Conservation (phyloP, 345 rosid species). For the Hibiscus tridactylites region DNA sequence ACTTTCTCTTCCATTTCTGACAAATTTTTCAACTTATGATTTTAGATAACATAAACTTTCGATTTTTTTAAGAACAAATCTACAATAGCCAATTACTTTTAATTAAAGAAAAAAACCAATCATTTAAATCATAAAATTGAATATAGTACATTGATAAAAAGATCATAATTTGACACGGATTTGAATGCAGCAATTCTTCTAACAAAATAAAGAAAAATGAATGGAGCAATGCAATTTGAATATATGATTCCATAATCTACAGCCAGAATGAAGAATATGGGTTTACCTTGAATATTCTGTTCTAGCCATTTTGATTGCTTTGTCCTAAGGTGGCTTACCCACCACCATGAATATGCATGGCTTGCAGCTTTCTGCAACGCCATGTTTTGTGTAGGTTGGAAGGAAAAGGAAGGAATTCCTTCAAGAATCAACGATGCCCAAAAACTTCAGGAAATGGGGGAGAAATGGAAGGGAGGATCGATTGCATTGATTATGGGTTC, state of each 20-base stretch:
- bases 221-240: too few species aligned
- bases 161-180: too few species aligned
- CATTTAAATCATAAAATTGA: too few species aligned
- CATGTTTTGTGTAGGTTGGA: neutral
- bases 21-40: neutral
- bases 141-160: too few species aligned
- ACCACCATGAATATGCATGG: slow-evolving; percentile 90
- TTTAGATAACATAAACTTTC: too few species aligned
- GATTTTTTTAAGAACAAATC: too few species aligned
- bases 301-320: slow-evolving; percentile 89
- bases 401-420: slow-evolving; percentile 1
- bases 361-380: slow-evolving; percentile 79
- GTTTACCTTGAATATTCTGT: slow-evolving; percentile 58
- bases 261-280: neutral
- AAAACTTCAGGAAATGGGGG: slow-evolving; percentile 1
- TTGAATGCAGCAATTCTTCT: too few species aligned
- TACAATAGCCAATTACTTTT: too few species aligned
- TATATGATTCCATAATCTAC: too few species aligned
- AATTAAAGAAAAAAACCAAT: too few species aligned
- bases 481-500: slow-evolving; percentile 20
- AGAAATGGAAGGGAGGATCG: slow-evolving; percentile 9
- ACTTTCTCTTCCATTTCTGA: slow-evolving; percentile 82
- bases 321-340: slow-evolving; percentile 85
- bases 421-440: neutral
- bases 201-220: too few species aligned